These are phyloP conservation scores for Medicago ruthenica DNA, from an alignment of 306 rosid genomes.

Conservation along the genomic window DNA sequence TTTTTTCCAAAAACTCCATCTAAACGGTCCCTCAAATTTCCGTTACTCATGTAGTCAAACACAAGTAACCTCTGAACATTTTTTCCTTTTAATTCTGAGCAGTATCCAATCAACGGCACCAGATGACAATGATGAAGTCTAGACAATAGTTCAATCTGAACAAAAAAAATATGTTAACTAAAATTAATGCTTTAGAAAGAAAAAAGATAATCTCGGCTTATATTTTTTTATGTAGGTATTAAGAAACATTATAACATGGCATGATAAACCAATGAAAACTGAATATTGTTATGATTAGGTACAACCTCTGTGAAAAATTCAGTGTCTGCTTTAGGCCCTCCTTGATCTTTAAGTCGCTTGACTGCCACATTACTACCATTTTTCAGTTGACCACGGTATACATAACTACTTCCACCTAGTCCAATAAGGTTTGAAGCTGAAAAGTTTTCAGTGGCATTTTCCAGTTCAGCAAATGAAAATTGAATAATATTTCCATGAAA, in stretches of 20 bases:
- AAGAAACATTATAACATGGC: conserved; percentile 1
- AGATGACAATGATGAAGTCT: conserved; percentile 93
- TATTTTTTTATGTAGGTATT: not conserved
- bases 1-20: conserved; percentile 64
- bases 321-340: conserved; percentile 71
- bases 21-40: conserved; percentile 86
- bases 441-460: conserved; percentile 79
- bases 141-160: conserved; percentile 88
- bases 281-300: conserved; percentile 32
- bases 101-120: conserved; percentile 92
- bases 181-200: not conserved
- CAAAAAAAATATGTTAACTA: conserved; percentile 15
- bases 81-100: conserved; percentile 80
- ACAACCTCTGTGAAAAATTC: conserved; percentile 81
- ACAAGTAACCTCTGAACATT: conserved; percentile 80
- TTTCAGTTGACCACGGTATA: conserved; percentile 77
- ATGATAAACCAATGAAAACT: conserved; percentile 33
- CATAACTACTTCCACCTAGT: conserved; percentile 91
- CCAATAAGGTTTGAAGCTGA: conserved; percentile 83
- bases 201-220: conserved; percentile 5
- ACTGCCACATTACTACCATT: conserved; percentile 78
- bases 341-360: conserved; percentile 73
- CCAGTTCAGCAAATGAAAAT: conserved; percentile 80
- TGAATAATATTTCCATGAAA: conserved; percentile 72
- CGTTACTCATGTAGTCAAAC: conserved; percentile 80